Base-by-base conservation (phyloP, 1,284 basidiomycete genomes). In the Moniliophthora roreri region DNA sequence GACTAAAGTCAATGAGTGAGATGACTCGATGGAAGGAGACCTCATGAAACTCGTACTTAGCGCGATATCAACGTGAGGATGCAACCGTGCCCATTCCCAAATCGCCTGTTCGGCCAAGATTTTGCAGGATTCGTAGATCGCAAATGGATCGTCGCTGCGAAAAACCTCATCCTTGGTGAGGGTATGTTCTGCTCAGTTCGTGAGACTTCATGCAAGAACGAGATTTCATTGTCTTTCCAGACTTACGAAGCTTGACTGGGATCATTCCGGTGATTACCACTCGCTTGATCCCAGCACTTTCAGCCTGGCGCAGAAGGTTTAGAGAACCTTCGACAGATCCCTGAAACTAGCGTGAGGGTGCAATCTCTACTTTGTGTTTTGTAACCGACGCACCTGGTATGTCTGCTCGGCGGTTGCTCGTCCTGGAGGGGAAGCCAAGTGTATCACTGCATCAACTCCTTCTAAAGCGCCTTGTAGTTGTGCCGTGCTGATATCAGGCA, bases 311-410 rank as follows among this genome's bases (percentile, higher is more conserved):
- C 18, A 53, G 15, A 40, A 53, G 26, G 37, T 53, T 53, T 23
- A 53, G 39, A 8, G 51, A 48, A 24, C 51, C 51, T 21, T 53
- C 51, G 1, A 53, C 45, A 24, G 51, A 26, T 16, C 44, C 46
- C 51, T 53, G 11, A 23, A 15, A 38, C 4, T 2, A 24, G 2
- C 13, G 16, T 18, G n/a, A n/a, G n/a, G n/a, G n/a, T n/a, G n/a
- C n/a, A n/a, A n/a, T n/a, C n/a, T n/a, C n/a, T n/a, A n/a, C n/a
- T n/a, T n/a, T n/a, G n/a, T n/a, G n/a, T n/a, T n/a, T n/a, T n/a
- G n/a, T n/a, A 15, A 13, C 9, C 39, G 13, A 36, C 46, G 21
- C 8, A 48, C 51, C 41, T 39, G 21, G 9, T 48, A 35, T 13
- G 48, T 53, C 36, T 53, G 21, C 18, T 53, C 51, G 5, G 44